Evolutionary conservation across 768 basidiomycete species (phyloP).

Genomic region (Suillus luteus): DNA sequence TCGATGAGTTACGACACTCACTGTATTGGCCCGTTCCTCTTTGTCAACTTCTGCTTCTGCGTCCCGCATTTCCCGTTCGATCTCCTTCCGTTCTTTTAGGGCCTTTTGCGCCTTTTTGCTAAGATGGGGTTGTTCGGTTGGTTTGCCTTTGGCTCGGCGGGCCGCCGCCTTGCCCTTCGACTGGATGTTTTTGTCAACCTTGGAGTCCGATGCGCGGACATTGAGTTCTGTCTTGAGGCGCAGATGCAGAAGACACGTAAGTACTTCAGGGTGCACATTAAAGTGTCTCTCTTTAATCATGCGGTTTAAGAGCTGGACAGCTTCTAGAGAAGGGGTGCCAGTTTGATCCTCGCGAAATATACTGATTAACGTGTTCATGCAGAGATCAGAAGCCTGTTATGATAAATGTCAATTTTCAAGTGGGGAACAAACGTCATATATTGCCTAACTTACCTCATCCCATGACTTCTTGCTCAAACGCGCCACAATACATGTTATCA

Average conservation of each 20-base stretch:
- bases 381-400: constrained; percentile 78
- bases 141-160: constrained; percentile 57
- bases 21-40: constrained; percentile 82
- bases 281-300: constrained; percentile 96
- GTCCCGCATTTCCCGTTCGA: constrained; percentile 89
- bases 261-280: constrained; percentile 85
- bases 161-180: constrained; percentile 47
- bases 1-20: constrained; percentile 43
- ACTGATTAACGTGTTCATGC: constrained; percentile 75
- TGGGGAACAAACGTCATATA: constrained; percentile 16
- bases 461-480: constrained; percentile 84
- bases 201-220: constrained; percentile 74
- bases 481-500: constrained; percentile 85
- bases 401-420: constrained; percentile 13
- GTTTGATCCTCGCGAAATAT: constrained; percentile 85
- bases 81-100: constrained; percentile 85
- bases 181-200: constrained; percentile 54
- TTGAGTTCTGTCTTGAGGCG: constrained; percentile 86
- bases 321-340: constrained; percentile 80
- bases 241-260: constrained; percentile 81
- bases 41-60: constrained; percentile 93
- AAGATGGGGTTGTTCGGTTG: constrained; percentile 66
- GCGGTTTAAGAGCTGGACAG: constrained; percentile 87
- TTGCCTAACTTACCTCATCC: constrained; percentile 67
- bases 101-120: constrained; percentile 92